Evolutionary conservation across 2,329 filamentous ascomycete species (phyloP).

Genomic region (Ceratocystis ficicola): DNA sequence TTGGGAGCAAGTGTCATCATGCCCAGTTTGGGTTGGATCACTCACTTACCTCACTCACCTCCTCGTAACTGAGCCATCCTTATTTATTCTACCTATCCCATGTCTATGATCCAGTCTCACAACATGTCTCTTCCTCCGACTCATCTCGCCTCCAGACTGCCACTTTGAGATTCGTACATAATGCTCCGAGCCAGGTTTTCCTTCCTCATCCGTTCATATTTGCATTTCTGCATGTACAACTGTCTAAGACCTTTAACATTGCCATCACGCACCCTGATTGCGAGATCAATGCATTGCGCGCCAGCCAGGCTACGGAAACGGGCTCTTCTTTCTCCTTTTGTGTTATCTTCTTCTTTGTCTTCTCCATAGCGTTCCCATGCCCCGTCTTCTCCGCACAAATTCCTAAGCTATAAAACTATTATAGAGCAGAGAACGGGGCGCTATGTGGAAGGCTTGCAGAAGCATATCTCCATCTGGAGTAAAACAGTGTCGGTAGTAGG

Average conservation of each 20-base stretch:
- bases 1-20: neutral
- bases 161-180: neutral
- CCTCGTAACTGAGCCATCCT: neutral
- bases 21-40: neutral
- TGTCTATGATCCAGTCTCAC: slow-evolving; percentile 2
- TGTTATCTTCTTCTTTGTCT: neutral
- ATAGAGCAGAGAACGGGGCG: neutral
- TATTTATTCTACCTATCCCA: neutral
- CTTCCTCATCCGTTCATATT: neutral
- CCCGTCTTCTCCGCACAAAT: slow-evolving; percentile 4
- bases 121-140: neutral
- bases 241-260: neutral
- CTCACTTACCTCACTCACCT: neutral
- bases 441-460: slow-evolving; percentile 7
- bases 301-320: neutral
- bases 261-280: neutral
- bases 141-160: neutral
- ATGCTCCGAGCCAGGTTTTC: neutral
- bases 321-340: neutral
- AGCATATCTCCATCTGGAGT: neutral
- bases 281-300: neutral
- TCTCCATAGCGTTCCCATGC: neutral
- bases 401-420: neutral
- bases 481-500: neutral
- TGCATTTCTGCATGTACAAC: neutral